These are phyloP conservation scores for Puya raimondii DNA, from an alignment of 176 grass and related monocot genomes.

Conservation along the genomic window DNA sequence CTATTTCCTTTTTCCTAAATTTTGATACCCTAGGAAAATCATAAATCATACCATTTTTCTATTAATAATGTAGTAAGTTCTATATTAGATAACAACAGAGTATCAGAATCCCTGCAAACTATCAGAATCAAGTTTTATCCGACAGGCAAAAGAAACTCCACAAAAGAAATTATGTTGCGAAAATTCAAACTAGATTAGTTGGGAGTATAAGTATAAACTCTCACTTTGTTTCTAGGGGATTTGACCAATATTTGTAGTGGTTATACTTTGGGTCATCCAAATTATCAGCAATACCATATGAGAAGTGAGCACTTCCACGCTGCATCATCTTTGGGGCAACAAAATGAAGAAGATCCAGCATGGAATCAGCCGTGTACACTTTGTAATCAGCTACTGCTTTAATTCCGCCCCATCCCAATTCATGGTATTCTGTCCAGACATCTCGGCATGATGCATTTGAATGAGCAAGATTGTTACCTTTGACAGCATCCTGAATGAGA, in stretches of 20 bases:
- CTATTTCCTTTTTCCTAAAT: too few relatives aligned
- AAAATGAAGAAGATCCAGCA: slow-evolving; percentile 83
- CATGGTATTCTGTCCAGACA: slow-evolving; percentile 94
- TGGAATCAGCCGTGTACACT: slow-evolving; percentile 63
- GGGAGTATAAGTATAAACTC: slow-evolving; percentile 2
- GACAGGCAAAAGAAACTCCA: neutral
- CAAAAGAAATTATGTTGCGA: neutral
- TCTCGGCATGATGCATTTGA: slow-evolving; percentile 82
- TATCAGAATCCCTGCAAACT: too few relatives aligned
- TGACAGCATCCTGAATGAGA: slow-evolving; percentile 61
- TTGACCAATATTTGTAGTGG: slow-evolving; percentile 99
- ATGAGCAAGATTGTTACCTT: slow-evolving; percentile 63
- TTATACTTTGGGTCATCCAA: slow-evolving; percentile 75
- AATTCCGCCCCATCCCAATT: slow-evolving; percentile 82
- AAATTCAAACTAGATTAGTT: neutral
- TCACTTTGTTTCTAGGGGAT: slow-evolving; percentile 97
- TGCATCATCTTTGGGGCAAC: slow-evolving; percentile 99
- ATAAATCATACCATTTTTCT: too few relatives aligned
- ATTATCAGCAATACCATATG: slow-evolving; percentile 90
- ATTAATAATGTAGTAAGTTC: too few relatives aligned
- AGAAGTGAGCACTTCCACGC: slow-evolving; percentile 89
- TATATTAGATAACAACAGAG: too few relatives aligned
- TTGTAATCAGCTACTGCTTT: slow-evolving; percentile 92
- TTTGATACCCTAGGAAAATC: too few relatives aligned
- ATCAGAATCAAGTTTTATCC: neutral